These are phyloP conservation scores for Mallotus japonicus DNA, from an alignment of 441 rosid genomes.

Conservation along the genomic window DNA sequence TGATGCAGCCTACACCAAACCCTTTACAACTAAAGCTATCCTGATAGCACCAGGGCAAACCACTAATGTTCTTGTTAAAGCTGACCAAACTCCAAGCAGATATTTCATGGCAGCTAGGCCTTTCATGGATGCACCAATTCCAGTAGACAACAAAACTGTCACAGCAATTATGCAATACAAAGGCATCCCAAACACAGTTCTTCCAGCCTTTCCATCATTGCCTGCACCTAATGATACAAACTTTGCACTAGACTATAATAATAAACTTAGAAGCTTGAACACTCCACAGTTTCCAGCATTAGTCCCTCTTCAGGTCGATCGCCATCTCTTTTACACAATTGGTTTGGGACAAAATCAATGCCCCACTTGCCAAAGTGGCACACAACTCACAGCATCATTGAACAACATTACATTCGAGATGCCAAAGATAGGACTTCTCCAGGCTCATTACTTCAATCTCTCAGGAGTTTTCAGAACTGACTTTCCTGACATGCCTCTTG, in stretches of 20 bases:
- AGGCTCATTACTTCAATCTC: constrained; percentile 61
- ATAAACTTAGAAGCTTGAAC: constrained; percentile 45
- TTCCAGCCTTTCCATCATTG: constrained; percentile 28
- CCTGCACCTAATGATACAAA: constrained; percentile 46
- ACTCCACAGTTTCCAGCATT: constrained; percentile 52
- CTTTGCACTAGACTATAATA: constrained; percentile 45
- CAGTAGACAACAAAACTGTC: constrained; percentile 74
- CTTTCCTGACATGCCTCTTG: background rate
- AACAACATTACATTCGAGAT: constrained; percentile 67
- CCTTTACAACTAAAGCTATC: constrained; percentile 57
- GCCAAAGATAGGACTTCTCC: constrained; percentile 61
- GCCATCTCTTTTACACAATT: constrained; percentile 53
- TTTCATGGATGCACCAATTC: constrained; percentile 60
- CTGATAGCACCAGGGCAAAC: constrained; percentile 89
- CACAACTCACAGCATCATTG: constrained; percentile 64
- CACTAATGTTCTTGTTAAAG: constrained; percentile 64
- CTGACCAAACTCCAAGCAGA: constrained; percentile 47
- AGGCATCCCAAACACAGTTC: constrained; percentile 25
- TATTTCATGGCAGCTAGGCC: constrained; percentile 74
- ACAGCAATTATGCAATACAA: constrained; percentile 70
- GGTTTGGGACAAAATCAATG: constrained; percentile 70
- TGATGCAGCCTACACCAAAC: constrained; percentile 69
- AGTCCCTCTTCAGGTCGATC: constrained; percentile 46
- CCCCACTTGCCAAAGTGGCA: constrained; percentile 57
- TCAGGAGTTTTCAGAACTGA: constrained; percentile 34